Evolutionary conservation across 2,329 filamentous ascomycete species (phyloP).

Genomic region (Monosporascus ibericus): DNA sequence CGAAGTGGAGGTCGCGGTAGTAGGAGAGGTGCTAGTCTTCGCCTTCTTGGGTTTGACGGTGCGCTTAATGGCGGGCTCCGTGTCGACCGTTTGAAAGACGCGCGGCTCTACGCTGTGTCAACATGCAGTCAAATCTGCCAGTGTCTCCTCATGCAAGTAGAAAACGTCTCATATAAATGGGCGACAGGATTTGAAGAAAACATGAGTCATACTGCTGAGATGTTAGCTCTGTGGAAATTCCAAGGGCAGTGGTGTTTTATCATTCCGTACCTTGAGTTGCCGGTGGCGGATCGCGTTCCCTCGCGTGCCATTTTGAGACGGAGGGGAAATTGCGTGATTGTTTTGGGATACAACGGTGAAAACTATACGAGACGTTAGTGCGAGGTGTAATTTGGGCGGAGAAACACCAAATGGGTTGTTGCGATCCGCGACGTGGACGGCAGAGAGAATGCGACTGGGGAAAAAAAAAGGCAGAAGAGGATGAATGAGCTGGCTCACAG

Average conservation of each 20-base stretch:
- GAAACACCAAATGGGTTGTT: constrained; percentile 2
- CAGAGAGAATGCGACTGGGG: constrained; percentile 25
- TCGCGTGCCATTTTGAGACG: constrained; percentile 38
- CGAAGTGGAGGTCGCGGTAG: constrained; percentile 9
- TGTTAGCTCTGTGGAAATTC: not conserved
- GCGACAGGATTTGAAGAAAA: not conserved
- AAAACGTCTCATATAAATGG: not conserved
- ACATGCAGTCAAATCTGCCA: not conserved
- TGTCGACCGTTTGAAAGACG: constrained; percentile 43
- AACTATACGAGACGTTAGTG: constrained; percentile 19
- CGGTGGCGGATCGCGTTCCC: constrained; percentile 46
- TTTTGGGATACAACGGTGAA: constrained; percentile 4
- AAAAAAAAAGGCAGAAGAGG: constrained; percentile 6
- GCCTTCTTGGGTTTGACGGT: constrained; percentile 24
- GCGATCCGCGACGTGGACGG: constrained; percentile 18
- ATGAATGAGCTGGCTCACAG: not conserved
- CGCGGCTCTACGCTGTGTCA: constrained; percentile 32
- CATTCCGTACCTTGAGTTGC: constrained; percentile 33
- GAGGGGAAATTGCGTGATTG: constrained; percentile 1
- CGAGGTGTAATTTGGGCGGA: constrained; percentile 9
- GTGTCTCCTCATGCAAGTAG: not conserved
- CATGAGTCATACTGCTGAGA: not conserved
- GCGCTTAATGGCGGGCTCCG: constrained; percentile 38
- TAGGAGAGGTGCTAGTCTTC: constrained; percentile 11
- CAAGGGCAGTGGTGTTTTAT: not conserved